These are phyloP conservation scores for Candida ovalis DNA, from an alignment of 805 yeast genomes.

Conservation along the genomic window DNA sequence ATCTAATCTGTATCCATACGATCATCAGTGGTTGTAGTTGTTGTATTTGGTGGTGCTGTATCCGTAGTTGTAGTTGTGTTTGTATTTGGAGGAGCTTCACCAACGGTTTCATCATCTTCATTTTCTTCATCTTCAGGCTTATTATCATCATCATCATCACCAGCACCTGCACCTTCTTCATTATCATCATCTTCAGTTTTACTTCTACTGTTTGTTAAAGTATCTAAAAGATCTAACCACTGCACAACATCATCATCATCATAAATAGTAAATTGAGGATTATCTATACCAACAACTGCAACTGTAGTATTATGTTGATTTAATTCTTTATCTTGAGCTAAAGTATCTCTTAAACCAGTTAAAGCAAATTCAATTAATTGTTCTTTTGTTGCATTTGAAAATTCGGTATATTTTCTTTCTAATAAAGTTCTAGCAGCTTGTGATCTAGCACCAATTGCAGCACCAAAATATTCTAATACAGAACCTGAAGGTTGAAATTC, in stretches of 20 bases:
- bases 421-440: constrained; percentile 97
- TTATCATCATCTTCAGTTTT: constrained; percentile 34
- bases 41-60: too few species aligned
- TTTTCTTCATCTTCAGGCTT: constrained; percentile 18
- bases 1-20: constrained; percentile 34
- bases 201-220: constrained; percentile 55
- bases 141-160: constrained; percentile 24
- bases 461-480: constrained; percentile 83
- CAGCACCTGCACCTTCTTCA: constrained; percentile 25
- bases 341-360: constrained; percentile 87
- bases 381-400: constrained; percentile 58
- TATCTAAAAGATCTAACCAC: constrained; percentile 75
- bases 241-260: constrained; percentile 86
- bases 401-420: constrained; percentile 77
- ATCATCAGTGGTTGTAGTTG: constrained; percentile 21
- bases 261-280: constrained; percentile 60
- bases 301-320: constrained; percentile 81
- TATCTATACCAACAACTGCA: constrained; percentile 85
- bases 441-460: constrained; percentile 97
- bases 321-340: constrained; percentile 91
- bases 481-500: constrained; percentile 97
- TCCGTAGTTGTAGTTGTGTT: constrained; percentile 9
- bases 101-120: constrained; percentile 14
- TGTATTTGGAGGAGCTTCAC: constrained; percentile 9
- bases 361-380: constrained; percentile 82